Conservation (phyloP, 441 rosid species). For the Francoa sonchifolia region DNA sequence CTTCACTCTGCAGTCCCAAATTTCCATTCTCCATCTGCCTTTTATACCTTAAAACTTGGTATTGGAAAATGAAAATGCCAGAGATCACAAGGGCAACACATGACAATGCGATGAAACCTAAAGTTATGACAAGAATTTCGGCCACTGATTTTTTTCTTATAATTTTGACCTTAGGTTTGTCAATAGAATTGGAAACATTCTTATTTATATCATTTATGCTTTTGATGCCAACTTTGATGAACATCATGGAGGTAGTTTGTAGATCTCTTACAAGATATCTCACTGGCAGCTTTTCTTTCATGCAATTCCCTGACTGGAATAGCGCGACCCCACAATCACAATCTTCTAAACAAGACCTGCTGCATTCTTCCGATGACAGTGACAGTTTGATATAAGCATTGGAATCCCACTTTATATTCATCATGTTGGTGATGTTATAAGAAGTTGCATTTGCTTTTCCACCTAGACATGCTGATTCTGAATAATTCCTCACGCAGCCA, state of each 20-base stretch:
- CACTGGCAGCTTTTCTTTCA: slow-evolving; percentile 23
- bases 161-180: too few species aligned
- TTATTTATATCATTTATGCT: too few species aligned
- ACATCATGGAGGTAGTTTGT: background rate
- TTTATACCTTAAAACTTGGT: background rate
- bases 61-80: background rate
- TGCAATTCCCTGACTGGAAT: slow-evolving; percentile 8
- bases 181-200: too few species aligned
- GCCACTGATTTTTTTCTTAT: too few species aligned
- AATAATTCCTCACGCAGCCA: slow-evolving; percentile 21
- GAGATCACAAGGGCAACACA: background rate
- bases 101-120: background rate
- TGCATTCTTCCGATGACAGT: slow-evolving; percentile 8
- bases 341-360: slow-evolving; percentile 16
- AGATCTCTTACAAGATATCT: slow-evolving; percentile 13
- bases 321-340: slow-evolving; percentile 25
- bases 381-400: slow-evolving; percentile 5
- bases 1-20: slow-evolving; percentile 2
- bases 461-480: slow-evolving; percentile 4
- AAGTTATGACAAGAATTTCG: too few species aligned
- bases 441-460: background rate
- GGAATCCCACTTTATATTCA: slow-evolving; percentile 10
- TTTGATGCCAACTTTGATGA: slow-evolving; percentile 17
- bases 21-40: background rate
- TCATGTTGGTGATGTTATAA: slow-evolving; percentile 2